Conservation (phyloP, 768 basidiomycete species). For the Lyophyllum semitale region DNA sequence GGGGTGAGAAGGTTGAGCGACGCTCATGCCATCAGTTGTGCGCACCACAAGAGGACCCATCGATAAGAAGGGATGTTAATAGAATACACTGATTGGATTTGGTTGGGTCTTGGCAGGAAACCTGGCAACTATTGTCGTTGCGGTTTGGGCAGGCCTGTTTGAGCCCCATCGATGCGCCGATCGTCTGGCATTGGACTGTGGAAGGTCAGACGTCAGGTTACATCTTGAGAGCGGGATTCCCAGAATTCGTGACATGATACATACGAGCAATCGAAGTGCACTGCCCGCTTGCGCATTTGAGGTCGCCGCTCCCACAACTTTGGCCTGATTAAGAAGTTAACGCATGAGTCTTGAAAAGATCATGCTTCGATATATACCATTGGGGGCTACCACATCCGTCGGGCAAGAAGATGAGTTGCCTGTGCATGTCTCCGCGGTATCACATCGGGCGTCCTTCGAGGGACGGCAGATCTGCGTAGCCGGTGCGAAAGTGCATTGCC, state of each 20-base stretch:
- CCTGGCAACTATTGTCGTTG: conserved; percentile 69
- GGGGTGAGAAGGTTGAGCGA: conserved; percentile 2
- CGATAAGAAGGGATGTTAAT: conserved; percentile 69
- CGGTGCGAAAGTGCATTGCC: conserved; percentile 69
- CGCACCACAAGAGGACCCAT: conserved; percentile 84
- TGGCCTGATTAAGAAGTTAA: conserved; percentile 41
- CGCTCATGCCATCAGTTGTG: conserved; percentile 10
- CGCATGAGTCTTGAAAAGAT: conserved; percentile 3
- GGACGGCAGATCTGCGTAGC: conserved; percentile 71
- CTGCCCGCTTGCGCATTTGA: conserved; percentile 75
- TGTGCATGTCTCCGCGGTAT: conserved; percentile 72
- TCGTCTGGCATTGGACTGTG: conserved; percentile 72
- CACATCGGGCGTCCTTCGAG: conserved; percentile 65
- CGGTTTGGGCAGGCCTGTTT: conserved; percentile 64
- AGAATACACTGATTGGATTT: conserved; percentile 62
- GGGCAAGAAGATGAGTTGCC: conserved; percentile 78
- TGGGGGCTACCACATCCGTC: conserved; percentile 55
- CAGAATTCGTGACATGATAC: conserved; percentile 27
- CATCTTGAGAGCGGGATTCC: background rate
- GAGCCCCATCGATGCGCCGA: conserved; percentile 73
- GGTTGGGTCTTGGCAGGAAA: conserved; percentile 78
- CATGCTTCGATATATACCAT: conserved; percentile 47
- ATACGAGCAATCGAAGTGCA: conserved; percentile 75
- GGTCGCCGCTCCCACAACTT: conserved; percentile 61
- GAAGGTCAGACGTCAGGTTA: background rate